A percentile compares a stretch with the other conserved stretches of the same genome.
Conservation (phyloP, 805 yeast species). For the Candida manassasensis region DNA sequence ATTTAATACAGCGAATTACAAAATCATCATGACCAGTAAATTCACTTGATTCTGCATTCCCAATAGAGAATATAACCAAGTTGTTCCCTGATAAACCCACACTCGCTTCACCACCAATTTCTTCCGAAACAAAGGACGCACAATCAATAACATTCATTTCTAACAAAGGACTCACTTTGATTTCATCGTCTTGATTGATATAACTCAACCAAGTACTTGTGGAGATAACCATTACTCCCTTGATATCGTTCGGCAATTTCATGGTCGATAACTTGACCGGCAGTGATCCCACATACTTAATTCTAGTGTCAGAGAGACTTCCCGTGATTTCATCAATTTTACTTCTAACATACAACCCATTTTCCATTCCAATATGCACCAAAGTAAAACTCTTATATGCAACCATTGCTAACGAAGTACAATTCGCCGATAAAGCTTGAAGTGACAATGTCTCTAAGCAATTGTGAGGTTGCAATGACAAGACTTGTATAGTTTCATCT, state of each 20-base stretch:
- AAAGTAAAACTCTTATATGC: conserved; percentile 18
- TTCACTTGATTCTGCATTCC: conserved; percentile 29
- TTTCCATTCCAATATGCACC: conserved; percentile 77
- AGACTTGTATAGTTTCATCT: conserved; percentile 64
- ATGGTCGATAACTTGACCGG: conserved; percentile 50
- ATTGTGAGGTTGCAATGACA: conserved; percentile 56
- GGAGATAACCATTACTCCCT: conserved; percentile 46
- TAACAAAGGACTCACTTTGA: conserved; percentile 45
- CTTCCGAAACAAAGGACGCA: conserved; percentile 57
- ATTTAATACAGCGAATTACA: conserved; percentile 26
- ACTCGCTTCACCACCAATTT: conserved; percentile 53
- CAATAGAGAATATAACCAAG: conserved; percentile 54
- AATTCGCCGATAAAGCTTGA: conserved; percentile 57
- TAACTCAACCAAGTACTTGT: conserved; percentile 55
- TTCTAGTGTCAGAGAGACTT: conserved; percentile 52
- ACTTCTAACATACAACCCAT: conserved; percentile 73
- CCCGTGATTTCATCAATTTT: conserved; percentile 58
- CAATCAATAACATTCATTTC: conserved; percentile 43
- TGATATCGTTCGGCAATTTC: conserved; percentile 12
- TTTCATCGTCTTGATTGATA: conserved; percentile 23
- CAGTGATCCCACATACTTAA: conserved; percentile 68
- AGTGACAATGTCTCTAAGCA: conserved; percentile 58
- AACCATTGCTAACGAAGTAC: conserved; percentile 24
- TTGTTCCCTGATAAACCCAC: conserved; percentile 54
- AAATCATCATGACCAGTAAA: conserved; percentile 25